Base-by-base conservation (phyloP, 352 stramenopile species). In the Thraustochytrium sp. region DNA sequence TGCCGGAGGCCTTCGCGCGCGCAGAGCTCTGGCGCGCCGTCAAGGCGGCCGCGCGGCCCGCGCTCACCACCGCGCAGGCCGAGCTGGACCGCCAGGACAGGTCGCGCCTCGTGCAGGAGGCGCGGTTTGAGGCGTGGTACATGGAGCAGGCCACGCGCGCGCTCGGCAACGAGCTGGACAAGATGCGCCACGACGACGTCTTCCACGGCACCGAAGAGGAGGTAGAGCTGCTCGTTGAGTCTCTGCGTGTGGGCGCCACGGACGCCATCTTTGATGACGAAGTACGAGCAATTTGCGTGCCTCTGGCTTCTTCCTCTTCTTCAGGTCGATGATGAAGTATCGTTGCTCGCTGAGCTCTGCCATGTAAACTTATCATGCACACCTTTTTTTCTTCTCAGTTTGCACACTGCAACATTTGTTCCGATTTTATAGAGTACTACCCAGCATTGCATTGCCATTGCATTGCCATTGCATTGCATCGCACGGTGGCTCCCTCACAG, bases 401-500 rank as follows among this genome's bases (percentile, higher is more conserved):
- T n/a, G n/a, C n/a, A n/a, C n/a, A n/a, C n/a, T n/a, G n/a, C n/a
- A n/a, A n/a, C n/a, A n/a, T n/a, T 55, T 18, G n/a, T 23, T 55
- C 48, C 18, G n/a, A 55, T 55, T 55, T 55, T 55, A n/a, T 18
- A 55, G 48, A 55, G 16, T 55, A 23, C n/a, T 55, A 18, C 18
- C 16, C 48, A 23, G 16, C 48, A 55, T n/a, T n/a, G n/a, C n/a
- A n/a, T n/a, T n/a, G n/a, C n/a, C n/a, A n/a, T n/a, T n/a, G n/a
- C n/a, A n/a, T n/a, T n/a, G n/a, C n/a, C n/a, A n/a, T n/a, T n/a
- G n/a, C n/a, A n/a, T n/a, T n/a, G n/a, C n/a, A n/a, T n/a, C n/a
- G n/a, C 48, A 55, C 29, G 16, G 29, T 54, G n/a, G n/a, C 26
- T 61, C 21, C 16, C 26, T 87, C 59, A 99, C 76, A 99, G 87